phyloP scores from a whole-genome alignment of 305 asterid genomes.

The Solanum hybrid region DNA sequence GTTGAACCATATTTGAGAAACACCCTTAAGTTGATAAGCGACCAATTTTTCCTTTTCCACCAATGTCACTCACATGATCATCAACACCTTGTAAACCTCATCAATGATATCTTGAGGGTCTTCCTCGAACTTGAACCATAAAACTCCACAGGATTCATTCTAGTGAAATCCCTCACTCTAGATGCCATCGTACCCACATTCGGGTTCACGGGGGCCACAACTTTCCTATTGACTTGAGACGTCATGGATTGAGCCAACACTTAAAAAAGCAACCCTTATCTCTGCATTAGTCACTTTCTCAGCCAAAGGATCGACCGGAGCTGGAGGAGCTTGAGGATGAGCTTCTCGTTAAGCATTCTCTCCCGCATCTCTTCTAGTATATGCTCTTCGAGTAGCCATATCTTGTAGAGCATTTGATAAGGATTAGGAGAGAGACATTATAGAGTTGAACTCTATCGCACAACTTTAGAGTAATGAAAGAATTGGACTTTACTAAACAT shows the following conservation, averaged over 20 bases:
- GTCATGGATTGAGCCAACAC: not conserved
- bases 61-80: not conserved
- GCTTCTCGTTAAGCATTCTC: not conserved
- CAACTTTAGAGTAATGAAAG: not conserved
- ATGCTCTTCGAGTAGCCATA: not conserved
- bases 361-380: not conserved
- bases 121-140: not conserved
- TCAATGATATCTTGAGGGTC: not conserved
- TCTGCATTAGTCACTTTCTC: not conserved
- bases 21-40: not conserved
- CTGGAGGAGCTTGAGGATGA: not conserved
- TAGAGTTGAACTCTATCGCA: not conserved
- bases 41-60: not conserved
- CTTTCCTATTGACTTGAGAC: not conserved
- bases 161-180: not conserved
- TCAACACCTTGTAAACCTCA: not conserved
- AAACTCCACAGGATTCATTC: not conserved
- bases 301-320: not conserved
- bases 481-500: not conserved
- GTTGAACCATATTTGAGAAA: not conserved
- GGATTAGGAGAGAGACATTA: not conserved
- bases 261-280: not conserved
- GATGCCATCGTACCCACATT: not conserved
- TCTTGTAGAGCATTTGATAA: not conserved
- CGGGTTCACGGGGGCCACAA: not conserved